phyloP scores from a whole-genome alignment of 2,329 filamentous ascomycete genomes.

The Zymoseptoria tritici region DNA sequence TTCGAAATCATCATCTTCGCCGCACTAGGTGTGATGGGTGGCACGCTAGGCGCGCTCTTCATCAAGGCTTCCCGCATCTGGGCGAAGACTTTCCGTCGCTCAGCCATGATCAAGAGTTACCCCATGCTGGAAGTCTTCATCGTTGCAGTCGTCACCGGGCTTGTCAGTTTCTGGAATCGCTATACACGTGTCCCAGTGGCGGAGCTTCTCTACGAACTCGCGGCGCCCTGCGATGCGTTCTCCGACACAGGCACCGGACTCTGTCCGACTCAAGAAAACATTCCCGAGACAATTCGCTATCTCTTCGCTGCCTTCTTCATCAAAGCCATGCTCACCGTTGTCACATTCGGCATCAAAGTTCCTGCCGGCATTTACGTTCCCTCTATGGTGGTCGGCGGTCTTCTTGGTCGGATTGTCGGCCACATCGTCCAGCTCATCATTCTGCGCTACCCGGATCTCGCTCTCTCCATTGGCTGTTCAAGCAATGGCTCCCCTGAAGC shows the following conservation, averaged over 20 bases:
- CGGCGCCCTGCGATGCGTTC: conserved; percentile 74
- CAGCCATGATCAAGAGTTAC: conserved; percentile 69
- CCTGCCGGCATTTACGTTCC: conserved; percentile 96
- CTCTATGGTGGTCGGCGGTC: conserved; percentile 94
- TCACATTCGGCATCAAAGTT: conserved; percentile 94
- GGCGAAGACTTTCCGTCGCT: conserved; percentile 80
- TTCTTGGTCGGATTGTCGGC: conserved; percentile 82
- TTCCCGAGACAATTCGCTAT: conserved; percentile 65
- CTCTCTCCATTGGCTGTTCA: conserved; percentile 68
- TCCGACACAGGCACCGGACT: conserved; percentile 63
- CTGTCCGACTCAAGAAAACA: conserved; percentile 69
- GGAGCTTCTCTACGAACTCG: conserved; percentile 82
- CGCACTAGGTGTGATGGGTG: conserved; percentile 77
- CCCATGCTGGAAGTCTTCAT: conserved; percentile 82
- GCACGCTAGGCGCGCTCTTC: conserved; percentile 78
- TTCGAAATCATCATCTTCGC: conserved; percentile 86
- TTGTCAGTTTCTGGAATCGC: conserved; percentile 88
- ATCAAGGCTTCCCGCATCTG: conserved; percentile 91
- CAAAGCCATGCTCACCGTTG: conserved; percentile 78
- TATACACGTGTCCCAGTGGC: conserved; percentile 85
- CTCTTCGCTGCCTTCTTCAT: conserved; percentile 75
- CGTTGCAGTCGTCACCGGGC: conserved; percentile 75
- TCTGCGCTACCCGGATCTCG: conserved; percentile 61
- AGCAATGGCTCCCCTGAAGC: conserved; percentile 60
- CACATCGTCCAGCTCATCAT: conserved; percentile 79